Conservation (phyloP, 139 green algal genomes). For the Diplosphaera chodatii region DNA sequence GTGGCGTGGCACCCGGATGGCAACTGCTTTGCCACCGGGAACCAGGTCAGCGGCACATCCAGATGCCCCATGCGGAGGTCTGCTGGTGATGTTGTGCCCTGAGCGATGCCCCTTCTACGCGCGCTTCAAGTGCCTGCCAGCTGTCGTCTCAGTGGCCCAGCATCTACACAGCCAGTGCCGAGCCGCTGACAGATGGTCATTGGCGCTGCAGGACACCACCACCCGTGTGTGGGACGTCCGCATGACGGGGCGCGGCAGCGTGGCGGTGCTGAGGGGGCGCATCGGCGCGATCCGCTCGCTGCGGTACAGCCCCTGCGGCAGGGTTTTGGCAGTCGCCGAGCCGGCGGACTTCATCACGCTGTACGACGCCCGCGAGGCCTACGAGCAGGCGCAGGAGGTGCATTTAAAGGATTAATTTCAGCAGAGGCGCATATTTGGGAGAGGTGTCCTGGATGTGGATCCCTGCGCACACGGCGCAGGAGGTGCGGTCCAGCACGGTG, state of each 20-base stretch:
- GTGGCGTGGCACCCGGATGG: constrained; percentile 83
- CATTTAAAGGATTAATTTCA: no score
- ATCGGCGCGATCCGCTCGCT: constrained; percentile 64
- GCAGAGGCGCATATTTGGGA: no score
- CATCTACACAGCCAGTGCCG: background rate
- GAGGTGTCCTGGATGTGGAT: no score
- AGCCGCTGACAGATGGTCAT: background rate
- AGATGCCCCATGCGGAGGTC: background rate
- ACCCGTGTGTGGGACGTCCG: constrained; percentile 76
- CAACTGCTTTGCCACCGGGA: constrained; percentile 80
- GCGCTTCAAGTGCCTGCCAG: background rate
- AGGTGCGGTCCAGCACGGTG: no score
- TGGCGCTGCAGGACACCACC: constrained; percentile 60
- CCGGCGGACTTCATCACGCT: constrained; percentile 92
- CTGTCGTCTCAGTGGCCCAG: background rate
- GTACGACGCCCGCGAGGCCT: constrained; percentile 53
- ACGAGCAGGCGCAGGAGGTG: background rate
- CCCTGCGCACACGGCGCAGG: no score
- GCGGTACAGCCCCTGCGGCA: constrained; percentile 65
- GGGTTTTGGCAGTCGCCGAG: constrained; percentile 76
- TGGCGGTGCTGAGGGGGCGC: constrained; percentile 46
- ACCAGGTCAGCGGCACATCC: constrained; percentile 65
- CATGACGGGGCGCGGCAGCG: constrained; percentile 10
- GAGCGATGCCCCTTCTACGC: background rate
- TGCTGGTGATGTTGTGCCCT: background rate